Base-by-base conservation (phyloP, 2,329 filamentous ascomycete species). In the Cordyceps javanica region DNA sequence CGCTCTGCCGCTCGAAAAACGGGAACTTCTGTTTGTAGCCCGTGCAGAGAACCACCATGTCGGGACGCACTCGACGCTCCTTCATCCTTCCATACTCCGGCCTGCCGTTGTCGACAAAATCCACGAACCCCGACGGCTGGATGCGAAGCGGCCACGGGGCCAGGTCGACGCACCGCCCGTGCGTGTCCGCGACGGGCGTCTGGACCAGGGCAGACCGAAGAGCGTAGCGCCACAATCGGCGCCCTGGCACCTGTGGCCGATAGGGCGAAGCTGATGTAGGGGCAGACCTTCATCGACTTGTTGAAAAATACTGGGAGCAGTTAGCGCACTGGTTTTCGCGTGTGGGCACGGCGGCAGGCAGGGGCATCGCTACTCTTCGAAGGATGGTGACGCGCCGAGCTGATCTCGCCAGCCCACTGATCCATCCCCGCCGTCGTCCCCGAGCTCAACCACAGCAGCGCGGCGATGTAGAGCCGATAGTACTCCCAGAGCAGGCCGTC, bases 1-100 rank as follows among this genome's bases (percentile, higher is more conserved):
- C 36, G 16, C 36, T 39, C 36, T 32, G 5, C 21, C 39, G 39
- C 5, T 64, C 51, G 1, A 77, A 64, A 62, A 77, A 78, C 0
- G 64, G 67, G 34, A 78, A 76, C 0, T 64, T 65, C n/a, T 74
- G 72, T 0, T 65, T 66, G 61, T 79, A 80, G 0, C 77, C 77
- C 1, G 77, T 79, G 28, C 71, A 72, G 39, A 75, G 69, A 23
- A 79, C 65, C 2, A 78, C 60, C 2, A 78, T 61, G 57, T 79
- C 75, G 0, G 75, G 73, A 7, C 68, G 70, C 32, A 75, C 65
- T n/a, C 32, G 52, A 10, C 64, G 63, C 0, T 60, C 41, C 49
- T 65, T 65, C 51, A 75, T 66, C 6, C 62, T 61, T 5, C 68
- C 57, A n/a, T 64, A 67, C 42, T 73, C 70, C 0, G 61, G 61